Evolutionary conservation across 805 yeast genomes (phyloP), one percentile per base, ranked within the genome.

Genomic region (Zygosaccharomyces rouxii): DNA sequence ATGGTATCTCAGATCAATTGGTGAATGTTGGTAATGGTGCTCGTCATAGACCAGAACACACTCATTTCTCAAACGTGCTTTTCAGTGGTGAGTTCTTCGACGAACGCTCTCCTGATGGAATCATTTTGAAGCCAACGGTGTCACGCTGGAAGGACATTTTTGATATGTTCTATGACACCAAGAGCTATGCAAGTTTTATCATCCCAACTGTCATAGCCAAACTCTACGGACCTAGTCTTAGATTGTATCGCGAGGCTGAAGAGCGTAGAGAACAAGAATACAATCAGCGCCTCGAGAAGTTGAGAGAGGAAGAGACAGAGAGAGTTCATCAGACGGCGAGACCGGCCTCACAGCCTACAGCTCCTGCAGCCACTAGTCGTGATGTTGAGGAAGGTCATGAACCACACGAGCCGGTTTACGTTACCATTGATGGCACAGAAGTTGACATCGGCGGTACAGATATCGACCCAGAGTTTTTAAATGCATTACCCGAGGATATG

Each of bases 401-500:
- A 42, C 53, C 54, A 18, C 59, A 57, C 31, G 75, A 76, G 13
- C 90, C 95, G 0, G 73, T 86, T 0, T 77, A 75, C 71, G 89
- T 90, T 3, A 72, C 72, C 10, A 84, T 90, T 55, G 89, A 89
- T 31, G 95, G 85, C 21, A 68, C 83, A 23, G 81, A 82, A 44
- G 89, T 90, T 30, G 95, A 90, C 61, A 86, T 90, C 31, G 78
- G 90, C 35, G 95, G 94, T 0, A 83, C 96, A 2, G 97, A 87
- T 47, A 88, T 90, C 50, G 97, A 90, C 67, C 95, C 96, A 0
- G 92, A 86, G 55, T 90, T 89, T 63, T 72, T 90, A 51, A 85
- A 84, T 57, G 97, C 96, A 0, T 73, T 90, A 31, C 97, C 97
- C 0, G 96, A 88, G 38, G 94, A 87, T 46, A 86, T 90, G 86